Percentiles rank a stretch among this genome's conserved stretches.
Conservation (phyloP, 2,329 filamentous ascomycete genomes). For the Podosphaera fusca region DNA sequence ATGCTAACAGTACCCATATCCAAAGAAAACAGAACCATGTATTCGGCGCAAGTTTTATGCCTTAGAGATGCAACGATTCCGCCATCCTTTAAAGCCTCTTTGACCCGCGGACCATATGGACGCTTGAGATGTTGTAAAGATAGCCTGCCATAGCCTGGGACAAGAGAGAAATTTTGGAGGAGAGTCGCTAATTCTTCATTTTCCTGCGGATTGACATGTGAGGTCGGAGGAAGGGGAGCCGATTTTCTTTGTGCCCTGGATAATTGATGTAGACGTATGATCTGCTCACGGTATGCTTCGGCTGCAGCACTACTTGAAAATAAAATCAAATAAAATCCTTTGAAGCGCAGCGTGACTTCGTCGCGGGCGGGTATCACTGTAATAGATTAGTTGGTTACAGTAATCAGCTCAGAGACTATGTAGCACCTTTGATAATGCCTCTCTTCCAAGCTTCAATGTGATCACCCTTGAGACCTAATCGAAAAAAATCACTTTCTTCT, state of each 20-base stretch:
- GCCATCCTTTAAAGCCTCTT: slow-evolving; percentile 17
- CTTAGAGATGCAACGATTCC: slow-evolving; percentile 11
- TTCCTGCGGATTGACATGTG: slow-evolving; percentile 20
- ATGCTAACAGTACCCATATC: slow-evolving; percentile 7
- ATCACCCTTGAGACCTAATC: slow-evolving; percentile 34
- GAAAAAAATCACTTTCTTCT: slow-evolving; percentile 45
- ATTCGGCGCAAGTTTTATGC: slow-evolving; percentile 7
- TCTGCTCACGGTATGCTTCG: slow-evolving; percentile 33
- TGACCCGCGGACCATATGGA: slow-evolving; percentile 16
- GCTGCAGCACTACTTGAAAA: slow-evolving; percentile 40
- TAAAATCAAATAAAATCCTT: slow-evolving; percentile 44
- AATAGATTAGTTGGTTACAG: not conserved
- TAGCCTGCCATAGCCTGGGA: slow-evolving; percentile 19
- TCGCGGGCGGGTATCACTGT: slow-evolving; percentile 36
- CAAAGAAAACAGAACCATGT: slow-evolving; percentile 13
- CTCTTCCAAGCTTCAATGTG: slow-evolving; percentile 46
- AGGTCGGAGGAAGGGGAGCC: slow-evolving; percentile 18
- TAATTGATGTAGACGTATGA: slow-evolving; percentile 26
- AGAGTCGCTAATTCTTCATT: slow-evolving; percentile 25
- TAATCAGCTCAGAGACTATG: not conserved
- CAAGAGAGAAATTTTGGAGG: slow-evolving; percentile 25
- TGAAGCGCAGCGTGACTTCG: slow-evolving; percentile 34
- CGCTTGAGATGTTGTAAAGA: slow-evolving; percentile 15
- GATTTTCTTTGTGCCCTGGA: slow-evolving; percentile 20
- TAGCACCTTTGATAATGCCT: slow-evolving; percentile 32